A percentile compares a stretch with the other conserved stretches of the same genome.
phyloP scores from a whole-genome alignment of 2,329 filamentous ascomycete genomes.

The Trichoderma sp. region DNA sequence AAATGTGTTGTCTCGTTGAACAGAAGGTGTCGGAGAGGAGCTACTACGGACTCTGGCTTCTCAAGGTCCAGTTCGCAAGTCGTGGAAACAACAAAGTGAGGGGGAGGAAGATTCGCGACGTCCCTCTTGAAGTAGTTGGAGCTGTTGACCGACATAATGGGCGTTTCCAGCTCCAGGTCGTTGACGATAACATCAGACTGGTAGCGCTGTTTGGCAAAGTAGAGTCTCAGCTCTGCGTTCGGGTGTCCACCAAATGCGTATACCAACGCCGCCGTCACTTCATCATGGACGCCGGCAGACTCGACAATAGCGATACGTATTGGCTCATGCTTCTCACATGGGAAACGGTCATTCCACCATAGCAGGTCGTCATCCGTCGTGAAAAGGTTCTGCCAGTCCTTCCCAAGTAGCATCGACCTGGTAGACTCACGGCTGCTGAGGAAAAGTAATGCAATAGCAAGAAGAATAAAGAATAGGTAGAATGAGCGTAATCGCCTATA shows the following conservation, averaged over 20 bases:
- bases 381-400: constrained; percentile 10
- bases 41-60: constrained; percentile 10
- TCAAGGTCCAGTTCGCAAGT: constrained; percentile 16
- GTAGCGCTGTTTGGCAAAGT: constrained; percentile 9
- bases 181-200: constrained; percentile 14
- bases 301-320: constrained; percentile 16
- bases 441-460: constrained; percentile 14
- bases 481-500: constrained; percentile 15
- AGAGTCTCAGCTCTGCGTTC: constrained; percentile 9
- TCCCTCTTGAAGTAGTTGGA: constrained; percentile 11
- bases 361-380: neutral
- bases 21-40: constrained; percentile 4
- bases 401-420: neutral
- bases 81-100: constrained; percentile 10
- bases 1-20: constrained; percentile 10
- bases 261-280: constrained; percentile 15
- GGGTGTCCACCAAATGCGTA: constrained; percentile 17
- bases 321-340: constrained; percentile 11
- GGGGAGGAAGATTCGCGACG: neutral
- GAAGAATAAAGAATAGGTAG: constrained; percentile 11
- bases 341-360: constrained; percentile 13
- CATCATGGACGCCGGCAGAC: constrained; percentile 12
- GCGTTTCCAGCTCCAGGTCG: constrained; percentile 5
- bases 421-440: constrained; percentile 11
- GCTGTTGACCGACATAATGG: constrained; percentile 8